Evolutionary conservation across 345 rosid species (phyloP).

Genomic region (Brassica nigra): DNA sequence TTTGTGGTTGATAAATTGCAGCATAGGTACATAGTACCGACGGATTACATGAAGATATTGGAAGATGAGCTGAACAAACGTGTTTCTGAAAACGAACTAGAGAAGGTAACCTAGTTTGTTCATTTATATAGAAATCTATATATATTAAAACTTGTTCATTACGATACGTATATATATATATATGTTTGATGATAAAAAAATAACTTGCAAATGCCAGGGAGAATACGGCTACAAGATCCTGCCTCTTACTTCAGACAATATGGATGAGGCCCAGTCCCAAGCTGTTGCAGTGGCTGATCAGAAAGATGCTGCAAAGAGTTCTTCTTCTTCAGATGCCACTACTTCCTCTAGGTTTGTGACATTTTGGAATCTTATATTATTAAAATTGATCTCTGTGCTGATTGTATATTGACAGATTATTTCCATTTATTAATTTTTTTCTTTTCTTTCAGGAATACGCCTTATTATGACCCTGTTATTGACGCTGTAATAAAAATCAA

Average conservation of each 20-base stretch:
- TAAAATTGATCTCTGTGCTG: neutral
- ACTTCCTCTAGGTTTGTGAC: neutral
- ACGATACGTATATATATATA: too few species aligned
- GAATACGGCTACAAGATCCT: neutral
- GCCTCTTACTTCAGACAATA: neutral
- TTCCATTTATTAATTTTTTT: neutral
- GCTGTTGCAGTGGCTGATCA: neutral
- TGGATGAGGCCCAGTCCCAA: neutral
- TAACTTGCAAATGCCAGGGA: neutral
- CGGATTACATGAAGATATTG: neutral
- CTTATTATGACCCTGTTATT: conserved; percentile 47
- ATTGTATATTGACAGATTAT: neutral
- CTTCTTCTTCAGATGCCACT: neutral
- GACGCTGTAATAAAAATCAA: conserved; percentile 56
- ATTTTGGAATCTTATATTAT: neutral
- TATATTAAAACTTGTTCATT: neutral
- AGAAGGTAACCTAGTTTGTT: neutral
- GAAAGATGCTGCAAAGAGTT: neutral
- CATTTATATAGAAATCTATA: neutral
- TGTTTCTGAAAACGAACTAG: neutral
- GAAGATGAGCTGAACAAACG: neutral
- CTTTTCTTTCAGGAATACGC: conserved; percentile 30
- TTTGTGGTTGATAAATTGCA: neutral
- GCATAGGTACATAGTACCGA: neutral
- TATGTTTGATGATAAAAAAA: neutral